Base-by-base conservation (phyloP, 257 asterid species). In the Plectranthus barbatus region DNA sequence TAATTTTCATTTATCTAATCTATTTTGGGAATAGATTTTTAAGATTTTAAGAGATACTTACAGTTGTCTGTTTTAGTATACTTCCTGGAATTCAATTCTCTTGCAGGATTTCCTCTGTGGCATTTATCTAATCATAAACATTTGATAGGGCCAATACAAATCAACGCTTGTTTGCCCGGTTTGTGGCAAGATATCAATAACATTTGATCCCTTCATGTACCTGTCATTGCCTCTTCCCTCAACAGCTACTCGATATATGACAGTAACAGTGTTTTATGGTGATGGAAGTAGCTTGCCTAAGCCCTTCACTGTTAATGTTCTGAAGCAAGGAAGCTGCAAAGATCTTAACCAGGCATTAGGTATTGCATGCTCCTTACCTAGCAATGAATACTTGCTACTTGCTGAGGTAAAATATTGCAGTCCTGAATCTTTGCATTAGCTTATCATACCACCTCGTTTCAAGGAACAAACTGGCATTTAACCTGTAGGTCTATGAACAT, bases 131-230 rank as follows among this genome's bases (percentile, higher is more conserved):
- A 74, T 44, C 45, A 47, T 56, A 44, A 31, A 29, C 40, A 21
- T 68, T 70, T 77, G 54, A 20, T 90, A 93, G 97, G 99, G 97
- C 46, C 99, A 93, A 81, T 93, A 89, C 79, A 93, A 85, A 81
- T 93, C 97, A 13, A 93, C 97, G 3, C 69, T 93, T 80, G 91
- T 90, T 57, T 93, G 99, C 81, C 97, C 99, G 12, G 76, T 23
- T 56, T 93, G 97, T 77, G 62, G 69, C 73, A 89, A 93, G 80
- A 82, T 93, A 62, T 93, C 99, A 1, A 90, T 93, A 56, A 86
- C 97, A 29, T 93, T 89, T 71, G 99, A 93, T 73, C 97, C 99
- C 56, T 93, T 90, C 86, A 90, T 93, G 99, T 90, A 89, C 76
- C 77, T 93, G 74, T 85, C 99, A 6, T 64, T 93, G 80, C 99